These are phyloP conservation scores for Diaporthe ilicicola DNA, from an alignment of 2,329 filamentous ascomycete species.

Conservation along the genomic window DNA sequence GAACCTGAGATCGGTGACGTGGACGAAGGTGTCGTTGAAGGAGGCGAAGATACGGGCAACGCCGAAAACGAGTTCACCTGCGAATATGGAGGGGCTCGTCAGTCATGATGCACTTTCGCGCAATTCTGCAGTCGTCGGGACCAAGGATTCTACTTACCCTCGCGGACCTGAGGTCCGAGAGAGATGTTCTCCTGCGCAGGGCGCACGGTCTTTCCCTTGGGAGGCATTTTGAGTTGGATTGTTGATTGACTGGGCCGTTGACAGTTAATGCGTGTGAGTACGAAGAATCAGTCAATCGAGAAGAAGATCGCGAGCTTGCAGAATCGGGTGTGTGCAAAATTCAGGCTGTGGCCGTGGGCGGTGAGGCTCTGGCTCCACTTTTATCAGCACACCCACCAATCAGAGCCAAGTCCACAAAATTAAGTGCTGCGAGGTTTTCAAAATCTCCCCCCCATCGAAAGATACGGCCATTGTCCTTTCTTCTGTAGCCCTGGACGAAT, in stretches of 20 bases:
- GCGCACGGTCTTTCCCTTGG: conserved; percentile 82
- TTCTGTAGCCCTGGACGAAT: conserved; percentile 19
- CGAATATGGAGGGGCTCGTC: conserved; percentile 35
- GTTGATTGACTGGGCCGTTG: conserved; percentile 36
- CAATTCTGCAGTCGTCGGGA: background rate
- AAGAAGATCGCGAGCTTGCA: conserved; percentile 13
- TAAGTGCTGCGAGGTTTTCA: conserved; percentile 29
- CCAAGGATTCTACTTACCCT: conserved; percentile 69
- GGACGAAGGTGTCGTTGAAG: conserved; percentile 94
- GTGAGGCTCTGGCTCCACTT: conserved; percentile 30
- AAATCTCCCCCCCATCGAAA: conserved; percentile 33
- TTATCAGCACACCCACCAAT: background rate
- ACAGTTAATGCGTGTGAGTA: conserved; percentile 32
- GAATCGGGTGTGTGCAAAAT: conserved; percentile 20
- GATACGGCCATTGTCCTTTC: conserved; percentile 3
- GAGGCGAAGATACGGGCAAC: conserved; percentile 98
- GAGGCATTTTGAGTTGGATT: conserved; percentile 76
- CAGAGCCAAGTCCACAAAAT: conserved; percentile 20
- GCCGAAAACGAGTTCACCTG: conserved; percentile 96
- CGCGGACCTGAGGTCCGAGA: conserved; percentile 94
- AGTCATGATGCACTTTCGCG: conserved; percentile 24
- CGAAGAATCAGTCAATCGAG: conserved; percentile 20
- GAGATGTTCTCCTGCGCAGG: conserved; percentile 97
- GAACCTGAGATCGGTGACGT: conserved; percentile 98
- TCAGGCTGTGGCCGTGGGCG: conserved; percentile 35